Conservation (phyloP, 495 filamentous ascomycete species). For the Xylaria venustula region DNA sequence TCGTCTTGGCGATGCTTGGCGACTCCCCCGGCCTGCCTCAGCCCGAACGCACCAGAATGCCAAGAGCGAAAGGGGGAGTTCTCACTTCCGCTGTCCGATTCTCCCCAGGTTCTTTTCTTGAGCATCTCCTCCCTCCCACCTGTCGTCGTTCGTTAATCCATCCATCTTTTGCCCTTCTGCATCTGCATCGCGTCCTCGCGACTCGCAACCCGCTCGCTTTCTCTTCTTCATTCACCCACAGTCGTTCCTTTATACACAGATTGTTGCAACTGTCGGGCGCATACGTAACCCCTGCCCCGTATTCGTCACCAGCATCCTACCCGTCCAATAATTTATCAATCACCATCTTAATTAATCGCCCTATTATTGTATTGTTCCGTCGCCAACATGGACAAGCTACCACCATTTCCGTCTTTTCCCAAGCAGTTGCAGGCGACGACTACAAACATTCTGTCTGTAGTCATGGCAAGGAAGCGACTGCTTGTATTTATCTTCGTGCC, state of each 20-base stretch:
- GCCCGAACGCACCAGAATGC: conserved; percentile 3
- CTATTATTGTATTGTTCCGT: not conserved
- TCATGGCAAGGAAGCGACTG: conserved; percentile 31
- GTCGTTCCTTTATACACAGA: conserved; percentile 13
- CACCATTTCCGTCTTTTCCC: conserved; percentile 14
- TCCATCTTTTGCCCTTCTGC: too few species aligned
- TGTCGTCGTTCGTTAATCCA: not conserved
- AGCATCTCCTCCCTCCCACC: too few species aligned
- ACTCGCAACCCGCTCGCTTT: not conserved
- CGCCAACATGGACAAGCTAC: conserved; percentile 26
- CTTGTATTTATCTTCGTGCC: conserved; percentile 29
- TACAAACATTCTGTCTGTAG: conserved; percentile 23
- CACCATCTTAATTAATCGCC: too few species aligned
- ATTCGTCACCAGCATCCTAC: not conserved
- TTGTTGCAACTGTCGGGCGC: not conserved
- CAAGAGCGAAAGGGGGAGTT: conserved; percentile 7
- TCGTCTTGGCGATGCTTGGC: conserved; percentile 18
- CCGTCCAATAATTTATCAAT: conserved; percentile 1
- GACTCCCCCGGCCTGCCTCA: conserved; percentile 13
- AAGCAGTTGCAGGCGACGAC: conserved; percentile 14
- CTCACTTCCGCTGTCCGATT: not conserved
- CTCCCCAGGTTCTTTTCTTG: conserved; percentile 6
- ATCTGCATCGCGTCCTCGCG: conserved; percentile 14
- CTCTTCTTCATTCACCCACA: conserved; percentile 7
- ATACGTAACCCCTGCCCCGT: conserved; percentile 6